These are phyloP conservation scores for Tephrocybe sp. DNA, from an alignment of 768 basidiomycete species.

Conservation along the genomic window DNA sequence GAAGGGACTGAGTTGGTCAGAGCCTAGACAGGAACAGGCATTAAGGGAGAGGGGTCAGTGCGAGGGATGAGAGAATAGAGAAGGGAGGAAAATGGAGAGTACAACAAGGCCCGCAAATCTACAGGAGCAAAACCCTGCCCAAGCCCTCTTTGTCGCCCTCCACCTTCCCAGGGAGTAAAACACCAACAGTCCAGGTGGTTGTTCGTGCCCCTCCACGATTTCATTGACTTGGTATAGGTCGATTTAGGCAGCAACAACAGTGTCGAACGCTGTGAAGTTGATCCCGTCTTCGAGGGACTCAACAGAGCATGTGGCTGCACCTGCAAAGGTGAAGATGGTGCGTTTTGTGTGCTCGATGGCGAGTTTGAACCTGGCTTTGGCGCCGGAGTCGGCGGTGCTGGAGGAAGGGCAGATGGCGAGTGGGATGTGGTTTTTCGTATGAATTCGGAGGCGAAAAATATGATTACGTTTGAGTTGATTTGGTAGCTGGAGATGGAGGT, in stretches of 20 bases:
- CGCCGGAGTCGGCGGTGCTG: conserved; percentile 67
- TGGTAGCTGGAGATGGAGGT: conserved; percentile 61
- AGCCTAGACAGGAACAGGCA: conserved; percentile 73
- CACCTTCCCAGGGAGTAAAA: too few species aligned
- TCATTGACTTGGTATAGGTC: too few species aligned
- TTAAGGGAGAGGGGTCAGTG: conserved; percentile 28
- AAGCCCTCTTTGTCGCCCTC: too few species aligned
- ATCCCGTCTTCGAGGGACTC: conserved; percentile 93
- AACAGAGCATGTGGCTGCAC: conserved; percentile 88
- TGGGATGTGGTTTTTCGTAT: conserved; percentile 90
- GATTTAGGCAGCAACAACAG: too few species aligned
- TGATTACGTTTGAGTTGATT: conserved; percentile 82
- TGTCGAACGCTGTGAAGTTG: conserved; percentile 86
- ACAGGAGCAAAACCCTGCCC: too few species aligned
- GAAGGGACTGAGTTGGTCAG: conserved; percentile 77
- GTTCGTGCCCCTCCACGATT: too few species aligned
- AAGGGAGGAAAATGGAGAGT: not conserved
- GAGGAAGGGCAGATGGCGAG: conserved; percentile 64
- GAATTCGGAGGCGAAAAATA: conserved; percentile 94
- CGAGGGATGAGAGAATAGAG: not conserved
- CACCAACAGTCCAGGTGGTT: too few species aligned
- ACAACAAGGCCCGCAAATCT: too few species aligned
- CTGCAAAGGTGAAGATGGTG: conserved; percentile 82
- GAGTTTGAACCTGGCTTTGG: conserved; percentile 90
- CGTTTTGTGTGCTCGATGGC: conserved; percentile 95